Conservation (phyloP, 768 basidiomycete genomes). For the Hygrophoropsis aurantiaca region DNA sequence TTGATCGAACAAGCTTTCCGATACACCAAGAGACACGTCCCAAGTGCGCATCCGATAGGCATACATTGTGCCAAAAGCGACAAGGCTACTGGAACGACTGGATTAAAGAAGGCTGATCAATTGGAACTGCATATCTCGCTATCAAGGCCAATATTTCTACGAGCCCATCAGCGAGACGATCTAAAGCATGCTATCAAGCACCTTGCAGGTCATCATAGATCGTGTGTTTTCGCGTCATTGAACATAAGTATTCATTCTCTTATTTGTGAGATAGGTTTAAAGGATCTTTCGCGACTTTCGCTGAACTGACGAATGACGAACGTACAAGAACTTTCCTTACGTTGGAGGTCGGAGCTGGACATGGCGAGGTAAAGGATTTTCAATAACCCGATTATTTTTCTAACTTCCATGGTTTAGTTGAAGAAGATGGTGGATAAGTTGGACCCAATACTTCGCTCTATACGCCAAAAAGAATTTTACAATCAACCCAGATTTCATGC, state of each 20-base stretch:
- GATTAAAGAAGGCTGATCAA: constrained; percentile 14
- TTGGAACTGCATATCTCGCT: constrained; percentile 80
- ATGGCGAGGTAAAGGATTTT: constrained; percentile 55
- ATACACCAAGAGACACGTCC: constrained; percentile 44
- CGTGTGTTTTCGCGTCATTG: constrained; percentile 37
- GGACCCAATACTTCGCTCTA: constrained; percentile 51
- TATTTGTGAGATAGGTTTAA: constrained; percentile 51
- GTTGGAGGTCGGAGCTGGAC: constrained; percentile 82
- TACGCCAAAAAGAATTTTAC: constrained; percentile 83
- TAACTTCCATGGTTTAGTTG: constrained; percentile 46
- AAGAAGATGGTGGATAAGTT: constrained; percentile 53
- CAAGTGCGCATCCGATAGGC: constrained; percentile 49
- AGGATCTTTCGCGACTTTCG: constrained; percentile 70
- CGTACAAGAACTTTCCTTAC: constrained; percentile 77
- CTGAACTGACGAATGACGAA: constrained; percentile 78
- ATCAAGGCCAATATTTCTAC: constrained; percentile 77
- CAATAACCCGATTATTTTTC: constrained; percentile 7
- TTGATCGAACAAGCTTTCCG: constrained; percentile 45
- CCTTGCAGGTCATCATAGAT: constrained; percentile 43
- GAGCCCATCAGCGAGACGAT: constrained; percentile 76
- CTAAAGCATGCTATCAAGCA: constrained; percentile 61
- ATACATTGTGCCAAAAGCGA: constrained; percentile 10
- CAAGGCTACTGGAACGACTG: constrained; percentile 3
- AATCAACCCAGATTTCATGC: constrained; percentile 80
- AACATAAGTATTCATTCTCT: constrained; percentile 4